phyloP scores from a whole-genome alignment of 306 rosid species.

The Cucumis sativus region Cucumber_9930_V3 NC_026659.2:28914501-28915000 shows the following conservation, averaged over 20 bases:
- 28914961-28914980: conserved; percentile 45
- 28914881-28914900: conserved; percentile 45
- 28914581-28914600: conserved; percentile 49
- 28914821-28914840: conserved; percentile 52
- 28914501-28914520: conserved; percentile 51
- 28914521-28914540: conserved; percentile 69
- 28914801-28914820: conserved; percentile 56
- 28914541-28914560: conserved; percentile 91
- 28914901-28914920: conserved; percentile 96
- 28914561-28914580: conserved; percentile 79
- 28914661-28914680: conserved; percentile 26
- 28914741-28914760: conserved; percentile 27
- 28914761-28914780: conserved; percentile 40
- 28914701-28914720: conserved; percentile 26
- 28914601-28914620: conserved; percentile 72
- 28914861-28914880: conserved; percentile 55
- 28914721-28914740: conserved; percentile 16
- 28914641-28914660: conserved; percentile 37
- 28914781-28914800: conserved; percentile 65
- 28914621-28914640: conserved; percentile 43
- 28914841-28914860: conserved; percentile 95
- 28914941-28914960: conserved; percentile 70
- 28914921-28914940: conserved; percentile 93
- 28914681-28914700: conserved; percentile 40
- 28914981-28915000: conserved; percentile 91